phyloP scores from a whole-genome alignment of 306 rosid species.

The Mimosa bimucronata region DNA sequence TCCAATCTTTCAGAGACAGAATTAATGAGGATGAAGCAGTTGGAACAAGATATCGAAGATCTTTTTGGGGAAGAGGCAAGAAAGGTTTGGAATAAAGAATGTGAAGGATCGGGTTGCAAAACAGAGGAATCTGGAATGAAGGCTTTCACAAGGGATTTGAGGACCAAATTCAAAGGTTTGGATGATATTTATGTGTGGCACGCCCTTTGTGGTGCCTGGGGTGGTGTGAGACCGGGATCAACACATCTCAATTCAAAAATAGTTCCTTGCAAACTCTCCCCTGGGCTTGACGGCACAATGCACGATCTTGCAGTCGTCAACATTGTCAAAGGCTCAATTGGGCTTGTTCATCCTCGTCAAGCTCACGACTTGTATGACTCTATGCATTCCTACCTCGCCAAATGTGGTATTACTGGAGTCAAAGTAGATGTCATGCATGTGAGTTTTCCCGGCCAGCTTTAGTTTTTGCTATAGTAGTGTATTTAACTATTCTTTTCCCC shows the following conservation, averaged over 20 bases:
- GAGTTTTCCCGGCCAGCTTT: conserved; percentile 27
- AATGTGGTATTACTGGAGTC: conserved; percentile 77
- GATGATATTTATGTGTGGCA: conserved; percentile 91
- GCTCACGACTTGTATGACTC: conserved; percentile 67
- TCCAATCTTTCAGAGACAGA: conserved; percentile 45
- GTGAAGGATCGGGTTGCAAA: conserved; percentile 31
- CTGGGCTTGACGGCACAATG: conserved; percentile 81
- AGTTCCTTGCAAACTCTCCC: conserved; percentile 65
- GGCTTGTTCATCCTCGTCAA: conserved; percentile 81
- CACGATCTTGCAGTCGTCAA: conserved; percentile 75
- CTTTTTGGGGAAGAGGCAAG: conserved; percentile 51
- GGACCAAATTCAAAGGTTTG: conserved; percentile 62
- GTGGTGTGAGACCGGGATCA: conserved; percentile 85
- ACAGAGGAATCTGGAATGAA: conserved; percentile 56
- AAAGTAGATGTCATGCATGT: conserved; percentile 91
- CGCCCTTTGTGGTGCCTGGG: conserved; percentile 91
- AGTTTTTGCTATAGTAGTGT: background rate
- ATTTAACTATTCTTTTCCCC: background rate
- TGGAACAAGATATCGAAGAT: conserved; percentile 59
- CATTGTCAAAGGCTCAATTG: conserved; percentile 69
- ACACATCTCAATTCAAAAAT: conserved; percentile 61
- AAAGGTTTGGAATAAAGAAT: conserved; percentile 4
- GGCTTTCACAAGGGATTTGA: conserved; percentile 81
- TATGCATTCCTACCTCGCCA: conserved; percentile 81
- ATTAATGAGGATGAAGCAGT: conserved; percentile 38